phyloP scores from a whole-genome alignment of 1,284 basidiomycete species.

The Psilocybe mexicana region DNA sequence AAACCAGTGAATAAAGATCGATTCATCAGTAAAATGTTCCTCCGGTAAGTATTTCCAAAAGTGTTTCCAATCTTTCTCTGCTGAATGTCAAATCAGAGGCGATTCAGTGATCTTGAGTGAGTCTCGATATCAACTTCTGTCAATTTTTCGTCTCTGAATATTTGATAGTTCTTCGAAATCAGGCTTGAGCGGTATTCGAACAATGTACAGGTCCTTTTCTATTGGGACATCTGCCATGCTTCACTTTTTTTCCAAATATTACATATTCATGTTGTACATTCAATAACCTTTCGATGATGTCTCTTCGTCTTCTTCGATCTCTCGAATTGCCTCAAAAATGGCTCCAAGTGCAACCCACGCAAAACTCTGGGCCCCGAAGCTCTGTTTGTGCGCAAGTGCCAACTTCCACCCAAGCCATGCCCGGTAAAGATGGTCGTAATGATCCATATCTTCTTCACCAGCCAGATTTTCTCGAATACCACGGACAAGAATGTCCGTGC shows the following conservation, averaged over 20 bases:
- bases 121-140: slow-evolving; percentile 30
- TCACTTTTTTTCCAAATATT: neutral
- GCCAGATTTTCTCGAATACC: slow-evolving; percentile 46
- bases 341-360: slow-evolving; percentile 58
- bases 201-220: neutral
- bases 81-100: slow-evolving; percentile 52
- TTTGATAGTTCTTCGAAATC: slow-evolving; percentile 78
- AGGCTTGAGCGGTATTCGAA: slow-evolving; percentile 51
- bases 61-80: neutral
- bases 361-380: slow-evolving; percentile 61
- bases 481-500: slow-evolving; percentile 51
- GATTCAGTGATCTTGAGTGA: slow-evolving; percentile 94
- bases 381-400: slow-evolving; percentile 30
- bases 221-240: neutral
- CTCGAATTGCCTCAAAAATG: slow-evolving; percentile 47
- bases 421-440: slow-evolving; percentile 40
- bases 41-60: slow-evolving; percentile 55
- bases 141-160: slow-evolving; percentile 2
- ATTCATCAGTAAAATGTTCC: slow-evolving; percentile 98
- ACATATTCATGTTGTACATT: neutral
- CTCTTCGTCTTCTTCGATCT: slow-evolving; percentile 31
- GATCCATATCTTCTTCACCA: slow-evolving; percentile 43
- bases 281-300: neutral
- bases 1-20: slow-evolving; percentile 99
- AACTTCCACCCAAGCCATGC: slow-evolving; percentile 57